Base-by-base conservation (phyloP, 129 eudicot genomes). In the Chrysanthemum makinoi region DNA sequence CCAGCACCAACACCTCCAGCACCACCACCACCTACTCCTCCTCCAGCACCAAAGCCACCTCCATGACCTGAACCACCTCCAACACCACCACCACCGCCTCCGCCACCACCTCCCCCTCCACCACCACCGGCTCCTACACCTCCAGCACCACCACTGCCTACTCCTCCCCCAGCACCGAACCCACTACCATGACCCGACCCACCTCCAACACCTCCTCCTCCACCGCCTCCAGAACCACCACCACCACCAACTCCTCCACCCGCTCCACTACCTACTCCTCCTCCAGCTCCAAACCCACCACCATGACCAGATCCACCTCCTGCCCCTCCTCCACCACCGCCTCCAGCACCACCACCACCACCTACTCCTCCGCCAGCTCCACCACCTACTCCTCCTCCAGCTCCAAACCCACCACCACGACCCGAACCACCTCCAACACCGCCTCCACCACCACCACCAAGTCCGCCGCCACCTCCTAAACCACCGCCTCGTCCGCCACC, bases 211-310 rank as follows among this genome's bases (percentile, higher is more conserved):
- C 68, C 74, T 28, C 80, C 81, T 2, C 81, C 85, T 0, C 82
- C 84, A 11, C 70, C 78, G 3, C 78, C 81, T 1, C 80, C 75
- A 0, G 70, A 88, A 0, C 62, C 74, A 0, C 85, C 91, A 3
- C 85, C 78, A 15, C 85, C 83, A 11, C 71, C 68, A 17, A 81
- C 79, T 0, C 84, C 82, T 15, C 87, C 81, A 18, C 76, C 79
- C 0, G 16, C 69, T 20, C 88, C 85, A 28, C 72, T 79, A 12
- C 85, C 85, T 30, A 53, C 70, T 9, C 83, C 85, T 15, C 82
- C 89, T 0, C 89, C 89, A 3, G 65, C 70, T 2, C 86, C 84
- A 16, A 70, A 69, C 50, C 84, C 86, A 4, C 86, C 83, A 3
- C 81, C 85, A 0, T 50, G 62, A 18, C 75, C 80, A 0, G 74